Evolutionary conservation across 1,139 yeast genomes (phyloP), one percentile per base, ranked within the genome.

Genomic region (Geotrichum armillariae): DNA sequence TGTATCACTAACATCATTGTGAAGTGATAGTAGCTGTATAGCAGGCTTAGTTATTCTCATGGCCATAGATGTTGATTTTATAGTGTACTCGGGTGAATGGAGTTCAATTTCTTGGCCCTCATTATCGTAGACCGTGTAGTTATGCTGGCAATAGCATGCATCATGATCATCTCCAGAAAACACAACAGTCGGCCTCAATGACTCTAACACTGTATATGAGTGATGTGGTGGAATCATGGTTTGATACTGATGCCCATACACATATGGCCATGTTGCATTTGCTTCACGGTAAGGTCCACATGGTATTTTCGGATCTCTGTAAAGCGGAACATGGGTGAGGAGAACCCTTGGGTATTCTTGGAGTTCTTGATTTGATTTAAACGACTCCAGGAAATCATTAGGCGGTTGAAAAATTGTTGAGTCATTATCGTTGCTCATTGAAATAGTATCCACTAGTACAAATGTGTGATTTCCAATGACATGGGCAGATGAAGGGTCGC

Each of bases 131-230:
- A 39, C 41, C 7, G 53, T 46, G 49, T 76, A 80, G 1, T 75
- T 67, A 61, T 90, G 96, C 11, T 71, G 68, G 12, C 86, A 78
- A 56, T 85, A 90, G 67, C 99, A 93, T 58, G 89, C 91, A 66
- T 93, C 99, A 68, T 93, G 99, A 65, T 93, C 99, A 64, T 93
- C 99, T 1, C 99, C 99, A 3, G 95, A 83, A 64, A 90, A 87
- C 1, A 88, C 75, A 7, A 84, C 69, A 16, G 72, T 70, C 0
- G 99, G 99, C 46, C 76, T 71, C 1, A 90, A 65, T 3, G 69
- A 68, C 3, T 73, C 63, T 36, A 93, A 66, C 7, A 93, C 75
- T 17, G 75, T 72, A 43, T 79, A 74, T 0, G 93, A 74, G 3
- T 85, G 62, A 4, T 77, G 78, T 25, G 77, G 73, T 35, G 80